A percentile compares a stretch with the other conserved stretches of the same genome.
These are phyloP conservation scores for Exophiala viscosa DNA, from an alignment of 2,329 filamentous ascomycete genomes.

Conservation along the genomic window DNA sequence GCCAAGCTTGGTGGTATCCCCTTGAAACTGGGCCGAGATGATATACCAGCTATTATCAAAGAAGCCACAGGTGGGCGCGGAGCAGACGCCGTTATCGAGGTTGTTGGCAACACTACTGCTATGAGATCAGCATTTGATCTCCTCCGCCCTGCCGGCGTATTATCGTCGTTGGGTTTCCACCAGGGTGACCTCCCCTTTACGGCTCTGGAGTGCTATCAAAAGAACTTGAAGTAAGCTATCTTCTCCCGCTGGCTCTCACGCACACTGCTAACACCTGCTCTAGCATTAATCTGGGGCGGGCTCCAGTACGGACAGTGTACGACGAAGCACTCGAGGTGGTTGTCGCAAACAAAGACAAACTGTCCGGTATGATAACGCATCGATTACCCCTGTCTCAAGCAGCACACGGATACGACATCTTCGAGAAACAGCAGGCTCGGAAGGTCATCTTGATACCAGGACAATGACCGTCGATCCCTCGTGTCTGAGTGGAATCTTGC, in stretches of 20 bases:
- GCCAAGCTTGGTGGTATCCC: constrained; percentile 59
- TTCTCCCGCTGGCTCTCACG: constrained; percentile 68
- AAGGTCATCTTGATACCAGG: constrained; percentile 64
- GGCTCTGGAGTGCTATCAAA: constrained; percentile 62
- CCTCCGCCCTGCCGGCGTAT: constrained; percentile 66
- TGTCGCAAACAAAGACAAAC: background rate
- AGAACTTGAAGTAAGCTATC: constrained; percentile 74
- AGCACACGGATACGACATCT: constrained; percentile 64
- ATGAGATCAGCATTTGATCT: constrained; percentile 68
- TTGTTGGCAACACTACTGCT: constrained; percentile 67
- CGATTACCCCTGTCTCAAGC: constrained; percentile 36
- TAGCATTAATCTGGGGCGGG: background rate
- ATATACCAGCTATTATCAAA: constrained; percentile 55
- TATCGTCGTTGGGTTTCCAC: constrained; percentile 73
- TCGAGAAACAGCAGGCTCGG: constrained; percentile 68
- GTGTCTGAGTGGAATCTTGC: too few species aligned
- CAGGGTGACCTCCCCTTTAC: constrained; percentile 66
- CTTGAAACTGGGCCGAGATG: constrained; percentile 58
- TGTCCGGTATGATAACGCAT: background rate
- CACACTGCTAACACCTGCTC: background rate
- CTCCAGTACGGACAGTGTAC: background rate
- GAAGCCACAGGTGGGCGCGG: constrained; percentile 74
- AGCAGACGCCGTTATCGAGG: constrained; percentile 78
- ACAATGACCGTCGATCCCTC: constrained; percentile 18
- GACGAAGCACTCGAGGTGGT: background rate